Base-by-base conservation (phyloP, 176 grass and related monocot species). In the Chloris gayana region DNA sequence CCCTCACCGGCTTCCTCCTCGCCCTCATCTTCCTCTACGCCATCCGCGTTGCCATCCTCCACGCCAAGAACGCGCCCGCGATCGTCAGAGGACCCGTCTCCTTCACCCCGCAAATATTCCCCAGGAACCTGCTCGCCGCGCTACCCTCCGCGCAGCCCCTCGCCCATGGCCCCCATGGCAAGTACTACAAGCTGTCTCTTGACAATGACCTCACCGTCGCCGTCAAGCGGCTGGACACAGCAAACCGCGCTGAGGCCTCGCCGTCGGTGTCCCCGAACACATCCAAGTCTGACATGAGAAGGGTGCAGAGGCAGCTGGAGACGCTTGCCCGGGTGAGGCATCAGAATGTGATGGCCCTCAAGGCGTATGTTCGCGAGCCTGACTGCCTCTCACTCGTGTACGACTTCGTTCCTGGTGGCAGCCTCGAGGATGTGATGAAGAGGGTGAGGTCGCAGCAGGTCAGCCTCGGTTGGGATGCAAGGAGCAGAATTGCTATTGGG, bases 361-460 rank as follows among this genome's bases (percentile, higher is more conserved):
- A 92, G 83, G 97, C 97, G 0, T 99, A 99, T 72, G 80, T 93
- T 27, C 89, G 87, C 15, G 97, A 96, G 9, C 22, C 88, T 12
- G 82, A 96, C 67, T 87, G 81, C 14, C 91, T 99, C 18, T 91
- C 83, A 12, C 80, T 99, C 8, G 97, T 89, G 3, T 99, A 93
- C 60, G 91, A 96, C 33, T 88, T 91, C 26, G 24, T 96, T 3
- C 88, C 85, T 0, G 82, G 86, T 2, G 93, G 97, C 73, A 99
- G 88, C 79, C 89, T 99, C 14, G 97, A 96, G 88, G 97, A 99
- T 82, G 80, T 87, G 57, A 96, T 99, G 89, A 93, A 91, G 74
- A 84, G 76, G 86, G 87, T 93, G 70, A 89, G 93, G 32, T 88
- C 91, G 53, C 90, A 91, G 85, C 93, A 99, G 60, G 72, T 96